Base-by-base conservation (phyloP, 306 rosid genomes). In the Adenanthera pavonina region DNA sequence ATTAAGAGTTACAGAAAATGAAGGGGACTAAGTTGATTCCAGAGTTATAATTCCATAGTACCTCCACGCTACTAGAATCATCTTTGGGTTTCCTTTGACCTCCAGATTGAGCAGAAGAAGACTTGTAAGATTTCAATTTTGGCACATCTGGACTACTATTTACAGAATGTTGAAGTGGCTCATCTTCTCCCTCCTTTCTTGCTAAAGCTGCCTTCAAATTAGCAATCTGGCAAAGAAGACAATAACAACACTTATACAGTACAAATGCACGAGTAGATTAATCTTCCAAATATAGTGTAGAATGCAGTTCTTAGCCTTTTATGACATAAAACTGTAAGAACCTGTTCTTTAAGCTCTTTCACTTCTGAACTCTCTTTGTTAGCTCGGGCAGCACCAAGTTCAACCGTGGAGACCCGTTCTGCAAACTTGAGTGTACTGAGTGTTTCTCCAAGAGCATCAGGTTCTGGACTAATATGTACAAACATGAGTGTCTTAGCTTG, bases 401-500 rank as follows among this genome's bases (percentile, higher is more conserved):
- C 98, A 75, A 96, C 33, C 3, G 97, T 89, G 83, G 98, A 91
- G 75, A 96, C 99, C 69, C 99, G 85, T 85, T 96, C 99, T 10
- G 98, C 99, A 47, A 96, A 93, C 81, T 96, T 96, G 76, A 96
- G 90, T 16, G 99, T 96, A 85, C 99, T 93, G 60, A 96, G 67
- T 70, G 98, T 87, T 87, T 96, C 99, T 82, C 87, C 94, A 17
- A 92, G 80, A 69, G 97, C 89, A 10, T 93, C 95, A 72, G 64
- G 70, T 86, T 93, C 98, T 0, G 98, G 95, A 84, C 97, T 94
- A 76, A 96, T 87, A 77, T 93, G 98, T 85, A 96, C 97, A 86
- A 96, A 96, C 99, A 96, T 96, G 56, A 96, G 97, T 36, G 98
- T 96, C 91, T 93, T 96, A 11, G 99, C 99, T 76, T 96, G 94